Conservation (phyloP, 257 asterid genomes). For the Osmanthus fragrans region DNA sequence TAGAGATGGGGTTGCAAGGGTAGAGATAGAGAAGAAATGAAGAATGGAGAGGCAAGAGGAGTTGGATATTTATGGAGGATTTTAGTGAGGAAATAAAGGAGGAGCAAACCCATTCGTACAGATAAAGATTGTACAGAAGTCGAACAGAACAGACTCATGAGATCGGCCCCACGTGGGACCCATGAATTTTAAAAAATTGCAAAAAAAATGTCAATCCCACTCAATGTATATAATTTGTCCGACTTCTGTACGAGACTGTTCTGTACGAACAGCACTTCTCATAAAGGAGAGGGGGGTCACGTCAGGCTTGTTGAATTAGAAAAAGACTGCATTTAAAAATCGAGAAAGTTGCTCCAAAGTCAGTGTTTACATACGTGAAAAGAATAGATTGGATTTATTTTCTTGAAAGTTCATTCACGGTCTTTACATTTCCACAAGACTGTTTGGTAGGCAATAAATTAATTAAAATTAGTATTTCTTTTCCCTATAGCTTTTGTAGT, state of each 20-base stretch:
- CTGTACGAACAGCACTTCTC: too few species aligned
- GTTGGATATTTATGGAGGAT: background rate
- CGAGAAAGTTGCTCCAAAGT: background rate
- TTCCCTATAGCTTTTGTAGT: background rate
- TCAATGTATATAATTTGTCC: too few species aligned
- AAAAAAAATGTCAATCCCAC: too few species aligned
- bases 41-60: too few species aligned
- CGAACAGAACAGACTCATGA: too few species aligned
- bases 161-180: too few species aligned
- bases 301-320: background rate
- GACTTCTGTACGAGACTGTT: too few species aligned
- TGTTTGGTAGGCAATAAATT: background rate
- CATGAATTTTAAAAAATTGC: too few species aligned
- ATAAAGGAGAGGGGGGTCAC: background rate
- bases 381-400: background rate
- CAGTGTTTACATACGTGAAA: background rate
- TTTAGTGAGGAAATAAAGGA: background rate
- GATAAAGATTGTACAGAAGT: too few species aligned
- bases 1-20: background rate
- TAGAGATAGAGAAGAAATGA: background rate
- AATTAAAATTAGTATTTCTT: background rate
- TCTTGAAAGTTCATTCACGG: background rate
- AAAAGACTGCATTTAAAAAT: background rate
- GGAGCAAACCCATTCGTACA: too few species aligned
- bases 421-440: background rate